Evolutionary conservation across 345 rosid species (phyloP).

Genomic region (Brassica juncea): DNA sequence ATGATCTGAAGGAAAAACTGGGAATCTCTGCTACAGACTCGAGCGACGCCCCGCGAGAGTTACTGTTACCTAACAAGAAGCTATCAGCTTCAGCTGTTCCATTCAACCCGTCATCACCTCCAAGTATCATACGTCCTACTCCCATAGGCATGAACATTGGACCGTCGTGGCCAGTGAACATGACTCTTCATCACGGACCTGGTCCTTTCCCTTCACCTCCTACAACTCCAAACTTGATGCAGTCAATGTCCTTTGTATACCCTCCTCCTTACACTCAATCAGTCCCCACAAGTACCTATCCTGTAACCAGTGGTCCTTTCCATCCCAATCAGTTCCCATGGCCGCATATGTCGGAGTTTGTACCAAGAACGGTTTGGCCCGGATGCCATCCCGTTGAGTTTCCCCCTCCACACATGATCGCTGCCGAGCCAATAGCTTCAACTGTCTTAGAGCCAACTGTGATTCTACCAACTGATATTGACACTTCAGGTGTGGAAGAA

Average conservation of each 20-base stretch:
- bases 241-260: slow-evolving; percentile 75
- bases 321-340: slow-evolving; percentile 88
- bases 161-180: slow-evolving; percentile 83
- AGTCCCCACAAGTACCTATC: slow-evolving; percentile 69
- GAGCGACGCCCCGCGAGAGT: slow-evolving; percentile 48
- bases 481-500: slow-evolving; percentile 48
- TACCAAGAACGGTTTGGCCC: slow-evolving; percentile 74
- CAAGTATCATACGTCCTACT: slow-evolving; percentile 56
- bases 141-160: slow-evolving; percentile 65
- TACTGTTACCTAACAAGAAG: slow-evolving; percentile 58
- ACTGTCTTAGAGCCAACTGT: slow-evolving; percentile 49
- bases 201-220: slow-evolving; percentile 81
- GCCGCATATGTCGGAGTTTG: slow-evolving; percentile 74
- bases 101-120: slow-evolving; percentile 71
- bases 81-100: slow-evolving; percentile 98
- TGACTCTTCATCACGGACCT: slow-evolving; percentile 78
- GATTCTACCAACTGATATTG: slow-evolving; percentile 57
- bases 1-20: slow-evolving; percentile 66
- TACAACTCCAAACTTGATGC: slow-evolving; percentile 85
- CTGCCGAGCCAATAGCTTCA: slow-evolving; percentile 64
- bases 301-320: slow-evolving; percentile 68
- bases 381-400: slow-evolving; percentile 70
- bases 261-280: slow-evolving; percentile 76
- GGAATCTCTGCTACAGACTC: slow-evolving; percentile 41
- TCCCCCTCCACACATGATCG: slow-evolving; percentile 55